Percentiles rank a stretch among this genome's conserved stretches.
Evolutionary conservation across 331 rosid species (phyloP).

Genomic region (Quercus phellos): DNA sequence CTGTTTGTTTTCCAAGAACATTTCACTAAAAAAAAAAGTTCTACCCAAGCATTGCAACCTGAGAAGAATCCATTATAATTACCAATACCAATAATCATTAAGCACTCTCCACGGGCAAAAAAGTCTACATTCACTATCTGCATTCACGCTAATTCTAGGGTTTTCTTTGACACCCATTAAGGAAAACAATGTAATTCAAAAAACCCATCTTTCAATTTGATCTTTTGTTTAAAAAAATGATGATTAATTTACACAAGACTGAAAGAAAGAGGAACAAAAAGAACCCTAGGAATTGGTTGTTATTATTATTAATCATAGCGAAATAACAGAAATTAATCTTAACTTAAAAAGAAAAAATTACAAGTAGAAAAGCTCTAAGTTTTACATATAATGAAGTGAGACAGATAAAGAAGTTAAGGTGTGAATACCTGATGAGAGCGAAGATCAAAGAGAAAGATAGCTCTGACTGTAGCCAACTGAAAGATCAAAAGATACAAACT

Average conservation of each 20-base stretch:
- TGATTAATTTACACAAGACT: neutral
- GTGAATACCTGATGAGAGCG: neutral
- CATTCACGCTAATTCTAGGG: neutral
- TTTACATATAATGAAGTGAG: neutral
- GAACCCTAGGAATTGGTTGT: neutral
- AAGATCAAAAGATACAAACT: constrained; percentile 8
- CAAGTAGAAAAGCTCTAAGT: neutral
- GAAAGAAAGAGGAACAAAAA: neutral
- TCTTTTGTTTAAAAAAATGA: neutral
- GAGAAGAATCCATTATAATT: neutral
- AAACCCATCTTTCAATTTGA: neutral
- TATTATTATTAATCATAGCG: neutral
- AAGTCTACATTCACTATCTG: neutral
- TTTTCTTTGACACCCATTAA: neutral
- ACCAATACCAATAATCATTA: neutral
- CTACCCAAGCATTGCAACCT: neutral
- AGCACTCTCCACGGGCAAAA: neutral
- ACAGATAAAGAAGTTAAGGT: neutral
- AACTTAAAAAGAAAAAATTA: neutral
- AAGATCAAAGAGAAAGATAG: neutral
- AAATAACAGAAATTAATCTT: neutral
- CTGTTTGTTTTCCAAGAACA: too few species aligned
- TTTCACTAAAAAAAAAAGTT: neutral
- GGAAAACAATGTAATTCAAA: neutral
- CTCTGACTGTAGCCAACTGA: neutral